Conservation (phyloP, 2,329 filamentous ascomycete genomes). For the Gnomoniopsis smithogilvyi region DNA sequence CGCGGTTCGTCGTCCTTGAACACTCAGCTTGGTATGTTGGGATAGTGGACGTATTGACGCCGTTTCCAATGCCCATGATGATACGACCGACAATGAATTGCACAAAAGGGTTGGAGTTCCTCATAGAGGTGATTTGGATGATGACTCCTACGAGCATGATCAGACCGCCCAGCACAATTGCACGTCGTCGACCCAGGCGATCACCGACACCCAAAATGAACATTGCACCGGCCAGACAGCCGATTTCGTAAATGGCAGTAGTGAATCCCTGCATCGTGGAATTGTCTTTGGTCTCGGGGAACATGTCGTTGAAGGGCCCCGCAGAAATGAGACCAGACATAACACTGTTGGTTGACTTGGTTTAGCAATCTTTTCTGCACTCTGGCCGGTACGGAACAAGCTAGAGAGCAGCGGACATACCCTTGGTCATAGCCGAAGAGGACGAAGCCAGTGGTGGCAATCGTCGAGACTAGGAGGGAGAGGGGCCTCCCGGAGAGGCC, state of each 20-base stretch:
- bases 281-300: slow-evolving; percentile 39
- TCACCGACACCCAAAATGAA: slow-evolving; percentile 53
- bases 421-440: slow-evolving; percentile 58
- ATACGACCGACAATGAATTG: slow-evolving; percentile 48
- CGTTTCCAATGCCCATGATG: slow-evolving; percentile 51
- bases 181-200: slow-evolving; percentile 44
- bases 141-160: slow-evolving; percentile 60
- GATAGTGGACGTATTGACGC: slow-evolving; percentile 45
- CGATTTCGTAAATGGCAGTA: slow-evolving; percentile 46
- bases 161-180: slow-evolving; percentile 52
- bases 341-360: slow-evolving; percentile 31
- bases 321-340: slow-evolving; percentile 54
- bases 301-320: slow-evolving; percentile 45
- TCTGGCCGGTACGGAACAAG: not conserved
- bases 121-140: slow-evolving; percentile 47
- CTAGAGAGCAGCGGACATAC: slow-evolving; percentile 25
- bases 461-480: slow-evolving; percentile 55
- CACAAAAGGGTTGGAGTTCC: slow-evolving; percentile 28
- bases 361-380: slow-evolving; percentile 13
- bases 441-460: slow-evolving; percentile 62
- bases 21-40: slow-evolving; percentile 47
- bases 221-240: slow-evolving; percentile 43
- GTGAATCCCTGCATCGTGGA: slow-evolving; percentile 45
- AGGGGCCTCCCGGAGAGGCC: slow-evolving; percentile 57
- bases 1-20: slow-evolving; percentile 39